phyloP scores from a whole-genome alignment of 305 asterid genomes.

The Solanum chacoense region DNA sequence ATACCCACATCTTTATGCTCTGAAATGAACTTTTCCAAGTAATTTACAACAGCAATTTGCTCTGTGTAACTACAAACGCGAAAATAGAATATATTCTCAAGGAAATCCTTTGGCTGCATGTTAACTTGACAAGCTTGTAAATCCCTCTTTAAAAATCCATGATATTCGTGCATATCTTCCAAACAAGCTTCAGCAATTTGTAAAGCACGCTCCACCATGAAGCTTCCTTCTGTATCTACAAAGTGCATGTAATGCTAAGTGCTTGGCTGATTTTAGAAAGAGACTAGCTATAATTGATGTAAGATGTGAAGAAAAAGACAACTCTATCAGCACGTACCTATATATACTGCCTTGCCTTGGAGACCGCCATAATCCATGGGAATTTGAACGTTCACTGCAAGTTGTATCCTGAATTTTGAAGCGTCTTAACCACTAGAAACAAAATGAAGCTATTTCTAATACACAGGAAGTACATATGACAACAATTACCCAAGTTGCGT shows the following conservation, averaged over 20 bases:
- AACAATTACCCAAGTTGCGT: constrained; percentile 81
- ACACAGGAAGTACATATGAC: constrained; percentile 3
- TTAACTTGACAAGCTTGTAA: constrained; percentile 29
- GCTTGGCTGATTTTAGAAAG: background rate
- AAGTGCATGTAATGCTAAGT: background rate
- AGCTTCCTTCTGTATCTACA: constrained; percentile 94
- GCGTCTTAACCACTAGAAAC: background rate
- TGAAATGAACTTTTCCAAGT: constrained; percentile 67
- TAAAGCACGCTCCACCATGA: constrained; percentile 85
- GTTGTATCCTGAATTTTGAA: constrained; percentile 60
- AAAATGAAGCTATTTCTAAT: constrained; percentile 1
- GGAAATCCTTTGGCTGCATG: constrained; percentile 53
- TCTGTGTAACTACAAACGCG: constrained; percentile 84
- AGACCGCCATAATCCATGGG: constrained; percentile 82
- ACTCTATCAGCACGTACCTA: constrained; percentile 30
- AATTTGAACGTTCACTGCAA: constrained; percentile 85
- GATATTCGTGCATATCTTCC: constrained; percentile 71
- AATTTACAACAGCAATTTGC: constrained; percentile 74
- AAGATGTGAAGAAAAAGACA: background rate
- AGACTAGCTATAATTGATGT: background rate
- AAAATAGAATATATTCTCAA: constrained; percentile 71
- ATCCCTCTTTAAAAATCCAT: constrained; percentile 41
- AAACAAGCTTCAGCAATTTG: constrained; percentile 91
- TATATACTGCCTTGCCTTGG: constrained; percentile 90
- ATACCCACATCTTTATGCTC: constrained; percentile 84